These are phyloP conservation scores for Keithomyces neogunnii DNA, from an alignment of 2,329 filamentous ascomycete genomes.

Conservation along the genomic window DNA sequence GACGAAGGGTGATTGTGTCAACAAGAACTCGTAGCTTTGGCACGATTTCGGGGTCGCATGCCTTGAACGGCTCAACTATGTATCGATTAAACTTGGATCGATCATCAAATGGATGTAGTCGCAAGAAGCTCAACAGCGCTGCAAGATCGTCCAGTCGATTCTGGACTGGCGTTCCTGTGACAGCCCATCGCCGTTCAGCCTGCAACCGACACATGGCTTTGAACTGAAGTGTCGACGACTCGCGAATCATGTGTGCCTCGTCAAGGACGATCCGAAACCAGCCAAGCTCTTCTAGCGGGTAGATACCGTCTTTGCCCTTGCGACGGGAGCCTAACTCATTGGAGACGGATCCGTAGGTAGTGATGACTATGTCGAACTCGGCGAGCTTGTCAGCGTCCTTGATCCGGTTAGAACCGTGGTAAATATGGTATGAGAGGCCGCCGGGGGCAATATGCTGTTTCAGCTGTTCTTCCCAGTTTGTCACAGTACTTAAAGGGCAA, in stretches of 20 bases:
- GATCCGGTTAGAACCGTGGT: slow-evolving; percentile 73
- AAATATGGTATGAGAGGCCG: slow-evolving; percentile 66
- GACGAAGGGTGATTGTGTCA: slow-evolving; percentile 86
- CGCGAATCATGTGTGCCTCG: slow-evolving; percentile 91
- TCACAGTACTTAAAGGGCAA: slow-evolving; percentile 81
- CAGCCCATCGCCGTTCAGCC: slow-evolving; percentile 82
- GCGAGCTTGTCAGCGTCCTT: slow-evolving; percentile 61
- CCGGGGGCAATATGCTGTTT: slow-evolving; percentile 64
- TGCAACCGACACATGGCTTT: slow-evolving; percentile 75
- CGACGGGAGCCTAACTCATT: slow-evolving; percentile 64
- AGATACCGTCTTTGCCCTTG: slow-evolving; percentile 49
- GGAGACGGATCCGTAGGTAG: slow-evolving; percentile 82
- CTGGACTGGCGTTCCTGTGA: slow-evolving; percentile 94
- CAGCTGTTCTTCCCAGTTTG: slow-evolving; percentile 93
- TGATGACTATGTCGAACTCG: slow-evolving; percentile 76
- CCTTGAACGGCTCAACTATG: slow-evolving; percentile 81
- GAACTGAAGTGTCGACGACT: slow-evolving; percentile 71
- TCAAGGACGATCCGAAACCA: slow-evolving; percentile 94
- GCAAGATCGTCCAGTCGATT: slow-evolving; percentile 88
- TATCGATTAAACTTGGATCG: slow-evolving; percentile 65
- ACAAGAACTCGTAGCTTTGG: slow-evolving; percentile 82
- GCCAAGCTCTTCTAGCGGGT: slow-evolving; percentile 67
- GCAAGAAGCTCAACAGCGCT: slow-evolving; percentile 77
- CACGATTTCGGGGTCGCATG: slow-evolving; percentile 74
- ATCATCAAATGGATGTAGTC: slow-evolving; percentile 78